Conservation (phyloP, 2,329 filamentous ascomycete genomes). For the Fulvia fulva region DNA sequence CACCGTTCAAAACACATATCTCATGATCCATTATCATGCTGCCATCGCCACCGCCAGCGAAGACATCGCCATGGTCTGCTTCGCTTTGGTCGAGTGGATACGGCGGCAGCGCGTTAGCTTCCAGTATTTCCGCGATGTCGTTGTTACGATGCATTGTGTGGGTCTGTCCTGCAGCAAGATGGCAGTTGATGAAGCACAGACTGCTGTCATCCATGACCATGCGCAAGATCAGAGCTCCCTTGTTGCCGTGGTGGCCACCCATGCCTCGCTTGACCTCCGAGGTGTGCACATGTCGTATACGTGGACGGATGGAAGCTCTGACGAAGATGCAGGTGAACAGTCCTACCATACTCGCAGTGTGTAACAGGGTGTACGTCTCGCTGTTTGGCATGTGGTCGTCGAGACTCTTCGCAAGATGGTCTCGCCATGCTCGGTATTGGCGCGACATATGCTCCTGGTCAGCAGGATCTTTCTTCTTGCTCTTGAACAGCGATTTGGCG, state of each 20-base stretch:
- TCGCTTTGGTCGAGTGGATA: slow-evolving; percentile 46
- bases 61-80: slow-evolving; percentile 67
- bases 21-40: slow-evolving; percentile 95
- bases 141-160: slow-evolving; percentile 89
- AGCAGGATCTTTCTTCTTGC: slow-evolving; percentile 76
- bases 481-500: slow-evolving; percentile 84
- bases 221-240: slow-evolving; percentile 87
- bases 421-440: slow-evolving; percentile 94
- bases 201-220: slow-evolving; percentile 92
- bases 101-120: slow-evolving; percentile 67
- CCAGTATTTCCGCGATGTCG: slow-evolving; percentile 85
- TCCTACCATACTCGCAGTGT: slow-evolving; percentile 85
- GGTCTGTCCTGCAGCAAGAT: slow-evolving; percentile 88
- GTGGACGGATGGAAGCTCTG: slow-evolving; percentile 69
- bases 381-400: slow-evolving; percentile 77
- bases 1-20: slow-evolving; percentile 92
- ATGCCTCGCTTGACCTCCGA: slow-evolving; percentile 93
- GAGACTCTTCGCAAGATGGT: slow-evolving; percentile 76
- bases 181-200: slow-evolving; percentile 94
- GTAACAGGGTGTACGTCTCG: slow-evolving; percentile 77
- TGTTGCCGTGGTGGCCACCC: slow-evolving; percentile 93
- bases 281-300: slow-evolving; percentile 72
- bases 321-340: slow-evolving; percentile 96
- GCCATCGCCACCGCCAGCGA: slow-evolving; percentile 87
- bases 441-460: slow-evolving; percentile 91